Evolutionary conservation across 2,329 filamentous ascomycete species (phyloP).

Genomic region (Apiospora rasikravindrae): DNA sequence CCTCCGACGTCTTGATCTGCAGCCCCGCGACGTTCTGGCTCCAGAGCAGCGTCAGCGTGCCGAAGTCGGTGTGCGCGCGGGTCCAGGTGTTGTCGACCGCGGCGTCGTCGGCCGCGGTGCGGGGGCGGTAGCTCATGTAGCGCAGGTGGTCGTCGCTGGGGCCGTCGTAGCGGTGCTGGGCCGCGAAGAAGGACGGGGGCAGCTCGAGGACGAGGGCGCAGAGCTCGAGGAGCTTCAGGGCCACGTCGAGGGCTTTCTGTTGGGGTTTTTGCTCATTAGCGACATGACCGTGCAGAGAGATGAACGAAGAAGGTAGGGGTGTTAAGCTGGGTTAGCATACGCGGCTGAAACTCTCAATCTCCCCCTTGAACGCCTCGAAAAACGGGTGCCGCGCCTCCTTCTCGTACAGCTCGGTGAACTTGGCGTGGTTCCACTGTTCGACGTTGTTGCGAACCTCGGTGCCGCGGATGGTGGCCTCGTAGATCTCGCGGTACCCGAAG

Average conservation of each 20-base stretch:
- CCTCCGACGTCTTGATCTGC: slow-evolving; percentile 43
- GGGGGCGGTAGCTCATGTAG: slow-evolving; percentile 59
- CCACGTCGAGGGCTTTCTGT: slow-evolving; percentile 19
- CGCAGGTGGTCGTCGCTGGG: slow-evolving; percentile 60
- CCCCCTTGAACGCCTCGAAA: slow-evolving; percentile 46
- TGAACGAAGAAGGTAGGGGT: no score
- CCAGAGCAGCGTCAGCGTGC: slow-evolving; percentile 58
- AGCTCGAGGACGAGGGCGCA: slow-evolving; percentile 58
- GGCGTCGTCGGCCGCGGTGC: slow-evolving; percentile 47
- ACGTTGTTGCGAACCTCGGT: slow-evolving; percentile 50
- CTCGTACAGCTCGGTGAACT: slow-evolving; percentile 49
- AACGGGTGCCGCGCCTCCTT: slow-evolving; percentile 43
- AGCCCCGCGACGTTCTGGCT: slow-evolving; percentile 58
- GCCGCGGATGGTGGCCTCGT: slow-evolving; percentile 39
- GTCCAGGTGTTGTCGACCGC: slow-evolving; percentile 34
- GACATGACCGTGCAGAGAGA: no score
- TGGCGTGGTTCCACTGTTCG: slow-evolving; percentile 60
- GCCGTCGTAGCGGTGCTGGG: slow-evolving; percentile 56
- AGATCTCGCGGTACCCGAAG: slow-evolving; percentile 50
- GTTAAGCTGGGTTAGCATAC: no score
- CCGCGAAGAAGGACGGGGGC: slow-evolving; percentile 57
- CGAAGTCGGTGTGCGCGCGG: slow-evolving; percentile 55
- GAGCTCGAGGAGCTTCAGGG: slow-evolving; percentile 33
- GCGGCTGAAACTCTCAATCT: slow-evolving; percentile 56
- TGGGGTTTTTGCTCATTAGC: no score